phyloP scores from a whole-genome alignment of 495 filamentous ascomycete genomes.

The Lasiosphaeria miniovina region DNA sequence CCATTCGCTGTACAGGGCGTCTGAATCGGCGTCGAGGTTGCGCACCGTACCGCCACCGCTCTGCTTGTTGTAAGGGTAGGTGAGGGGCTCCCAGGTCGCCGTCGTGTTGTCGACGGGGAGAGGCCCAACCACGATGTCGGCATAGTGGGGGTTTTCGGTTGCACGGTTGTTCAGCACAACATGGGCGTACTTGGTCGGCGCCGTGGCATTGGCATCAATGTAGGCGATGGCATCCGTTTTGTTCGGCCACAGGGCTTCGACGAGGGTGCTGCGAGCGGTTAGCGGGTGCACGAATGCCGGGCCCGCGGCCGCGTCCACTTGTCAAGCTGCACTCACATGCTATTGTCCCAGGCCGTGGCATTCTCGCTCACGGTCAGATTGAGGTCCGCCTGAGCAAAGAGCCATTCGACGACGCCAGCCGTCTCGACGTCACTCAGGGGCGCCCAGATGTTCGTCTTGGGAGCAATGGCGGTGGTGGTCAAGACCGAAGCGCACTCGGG shows the following conservation, averaged over 20 bases:
- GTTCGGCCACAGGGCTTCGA: slow-evolving; percentile 51
- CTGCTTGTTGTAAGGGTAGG: slow-evolving; percentile 42
- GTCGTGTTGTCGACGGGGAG: slow-evolving; percentile 43
- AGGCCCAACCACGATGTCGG: slow-evolving; percentile 48
- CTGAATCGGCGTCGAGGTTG: slow-evolving; percentile 38
- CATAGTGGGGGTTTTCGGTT: slow-evolving; percentile 40
- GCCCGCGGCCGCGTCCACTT: not conserved
- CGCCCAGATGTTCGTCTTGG: slow-evolving; percentile 39
- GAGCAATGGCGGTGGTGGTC: slow-evolving; percentile 23
- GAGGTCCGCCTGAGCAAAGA: slow-evolving; percentile 32
- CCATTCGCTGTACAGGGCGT: slow-evolving; percentile 25
- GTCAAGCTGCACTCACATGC: slow-evolving; percentile 16
- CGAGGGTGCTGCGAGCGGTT: slow-evolving; percentile 22
- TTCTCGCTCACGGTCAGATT: slow-evolving; percentile 35
- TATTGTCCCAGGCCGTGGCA: slow-evolving; percentile 36
- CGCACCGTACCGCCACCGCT: slow-evolving; percentile 33
- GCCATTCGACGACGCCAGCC: slow-evolving; percentile 30
- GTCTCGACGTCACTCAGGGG: slow-evolving; percentile 32
- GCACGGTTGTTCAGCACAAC: slow-evolving; percentile 41
- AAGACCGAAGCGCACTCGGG: slow-evolving; percentile 18
- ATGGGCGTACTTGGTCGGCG: slow-evolving; percentile 47
- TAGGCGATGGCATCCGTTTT: slow-evolving; percentile 50
- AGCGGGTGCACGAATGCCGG: not conserved
- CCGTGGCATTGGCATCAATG: slow-evolving; percentile 34
- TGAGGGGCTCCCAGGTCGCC: slow-evolving; percentile 35